These are phyloP conservation scores for Pyrus hybrid DNA, from an alignment of 331 rosid genomes.

Conservation along the genomic window DNA sequence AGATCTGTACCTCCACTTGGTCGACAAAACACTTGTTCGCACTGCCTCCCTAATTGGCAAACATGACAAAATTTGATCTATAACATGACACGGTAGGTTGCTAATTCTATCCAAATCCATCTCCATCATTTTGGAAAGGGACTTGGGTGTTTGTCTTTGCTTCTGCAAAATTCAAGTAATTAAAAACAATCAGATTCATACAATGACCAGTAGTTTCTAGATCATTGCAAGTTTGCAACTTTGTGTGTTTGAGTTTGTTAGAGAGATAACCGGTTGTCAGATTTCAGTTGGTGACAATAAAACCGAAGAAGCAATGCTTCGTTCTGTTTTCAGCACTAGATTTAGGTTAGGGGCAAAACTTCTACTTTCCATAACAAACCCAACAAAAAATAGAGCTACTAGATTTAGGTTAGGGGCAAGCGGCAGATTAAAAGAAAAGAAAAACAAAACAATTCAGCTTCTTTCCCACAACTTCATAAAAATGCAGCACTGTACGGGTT, in stretches of 20 bases:
- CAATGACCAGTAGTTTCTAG: background rate
- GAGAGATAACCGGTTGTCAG: background rate
- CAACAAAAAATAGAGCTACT: background rate
- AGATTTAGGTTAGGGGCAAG: background rate
- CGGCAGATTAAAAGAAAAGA: background rate
- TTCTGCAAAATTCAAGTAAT: conserved; percentile 14
- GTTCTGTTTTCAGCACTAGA: background rate
- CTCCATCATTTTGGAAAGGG: conserved; percentile 16
- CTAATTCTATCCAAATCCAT: conserved; percentile 42
- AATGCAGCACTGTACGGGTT: background rate
- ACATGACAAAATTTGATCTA: conserved; percentile 35
- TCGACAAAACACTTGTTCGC: conserved; percentile 52
- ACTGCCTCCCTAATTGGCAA: conserved; percentile 49
- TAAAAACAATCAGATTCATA: background rate
- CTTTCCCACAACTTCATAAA: background rate
- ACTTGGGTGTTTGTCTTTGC: conserved; percentile 24
- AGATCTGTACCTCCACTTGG: conserved; percentile 65
- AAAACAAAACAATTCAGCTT: background rate
- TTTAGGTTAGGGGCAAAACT: background rate
- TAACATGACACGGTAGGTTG: conserved; percentile 42
- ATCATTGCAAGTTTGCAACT: background rate
- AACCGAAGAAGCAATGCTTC: background rate
- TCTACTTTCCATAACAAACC: background rate
- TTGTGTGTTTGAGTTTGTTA: background rate
- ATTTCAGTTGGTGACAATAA: background rate